These are phyloP conservation scores for Rhodotorula babjevae DNA, from an alignment of 768 basidiomycete genomes.

Conservation along the genomic window DNA sequence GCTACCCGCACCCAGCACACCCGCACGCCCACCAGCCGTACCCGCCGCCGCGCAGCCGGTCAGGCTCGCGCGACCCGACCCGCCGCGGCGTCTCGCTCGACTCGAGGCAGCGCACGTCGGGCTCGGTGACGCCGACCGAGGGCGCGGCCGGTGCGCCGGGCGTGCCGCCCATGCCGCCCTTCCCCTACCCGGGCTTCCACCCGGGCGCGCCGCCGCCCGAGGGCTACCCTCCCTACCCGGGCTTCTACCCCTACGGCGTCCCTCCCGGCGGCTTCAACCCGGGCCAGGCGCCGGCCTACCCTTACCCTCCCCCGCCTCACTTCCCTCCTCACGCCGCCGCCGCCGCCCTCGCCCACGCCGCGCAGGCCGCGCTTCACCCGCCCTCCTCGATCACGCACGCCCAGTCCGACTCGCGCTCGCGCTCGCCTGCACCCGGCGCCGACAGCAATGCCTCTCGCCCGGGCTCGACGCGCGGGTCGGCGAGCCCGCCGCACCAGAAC, in stretches of 20 bases:
- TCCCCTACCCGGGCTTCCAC: slow-evolving; percentile 20
- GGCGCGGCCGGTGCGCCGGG: not conserved
- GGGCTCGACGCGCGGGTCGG: slow-evolving; percentile 5
- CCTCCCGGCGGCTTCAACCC: slow-evolving; percentile 25
- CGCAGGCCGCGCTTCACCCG: slow-evolving; percentile 13
- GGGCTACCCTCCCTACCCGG: slow-evolving; percentile 26
- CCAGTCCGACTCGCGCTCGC: slow-evolving; percentile 35
- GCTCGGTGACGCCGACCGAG: slow-evolving; percentile 7
- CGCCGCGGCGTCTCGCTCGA: slow-evolving; percentile 30
- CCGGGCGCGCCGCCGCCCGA: slow-evolving; percentile 24
- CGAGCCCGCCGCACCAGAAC: not conserved
- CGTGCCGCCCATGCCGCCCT: slow-evolving; percentile 4
- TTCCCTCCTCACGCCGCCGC: slow-evolving; percentile 25
- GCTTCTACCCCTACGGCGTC: slow-evolving; percentile 31
- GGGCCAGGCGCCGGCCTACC: slow-evolving; percentile 19
- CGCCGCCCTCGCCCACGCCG: slow-evolving; percentile 26
- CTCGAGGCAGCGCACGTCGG: slow-evolving; percentile 11
- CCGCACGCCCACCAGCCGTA: slow-evolving; percentile 36
- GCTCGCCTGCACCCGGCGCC: slow-evolving; percentile 9
- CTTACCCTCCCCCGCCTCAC: slow-evolving; percentile 10
- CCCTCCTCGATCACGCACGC: slow-evolving; percentile 28
- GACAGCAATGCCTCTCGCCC: slow-evolving; percentile 13
- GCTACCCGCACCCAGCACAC: slow-evolving; percentile 23
- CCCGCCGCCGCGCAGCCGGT: slow-evolving; percentile 31
- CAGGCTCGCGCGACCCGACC: slow-evolving; percentile 22